Base-by-base conservation (phyloP, 2,329 filamentous ascomycete genomes). In the Annulohypoxylon truncatum region DNA sequence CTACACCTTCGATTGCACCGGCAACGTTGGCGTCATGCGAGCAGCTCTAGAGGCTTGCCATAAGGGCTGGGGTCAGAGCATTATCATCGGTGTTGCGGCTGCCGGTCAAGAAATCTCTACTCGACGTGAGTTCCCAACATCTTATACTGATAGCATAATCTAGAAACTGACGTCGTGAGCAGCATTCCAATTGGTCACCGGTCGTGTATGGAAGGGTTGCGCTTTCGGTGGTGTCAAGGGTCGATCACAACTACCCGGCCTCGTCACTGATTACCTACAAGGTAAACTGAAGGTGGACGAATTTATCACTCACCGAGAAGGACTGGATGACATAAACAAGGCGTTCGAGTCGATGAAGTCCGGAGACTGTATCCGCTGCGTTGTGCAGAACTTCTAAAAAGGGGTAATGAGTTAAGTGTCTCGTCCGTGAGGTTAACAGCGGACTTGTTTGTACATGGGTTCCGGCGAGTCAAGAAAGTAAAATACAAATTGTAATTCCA, bases 1-100 rank as follows among this genome's bases (percentile, higher is more conserved):
- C 84, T 98, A 97, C 85, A 99, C 96, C 52, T 99, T 99, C 79
- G 96, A 99, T 84, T 98, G 96, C 87, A 99, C 96, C 5, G 96
- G 96, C 65, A 98, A 98, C 77, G 94, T 98, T 56, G 88, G 90
- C 73, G 96, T 99, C 60, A 99, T 78, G 96, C 88, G 96, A 69
- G 92, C 93, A 56, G 96, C 96, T 40, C 89, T 99, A 66, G 95
- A 99, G 84, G 94, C 96, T 51, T 98, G 94, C 85, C 96, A 99
- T 86, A 99, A 99, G 89, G 96, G 96, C 51, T 99, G 96, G 96
- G 96, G 96, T 76, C 89, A 97, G 86, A 96, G 92, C 78, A 97
- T 99, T 81, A 89, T 99, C 80, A 99, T 99, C 76, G 96, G 96
- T 80, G 96, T 99, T 70, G 95, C 95, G 67, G 95, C 95, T 73